Conservation (phyloP, 805 yeast species). For the Metschnikowia kunwiensis region DNA sequence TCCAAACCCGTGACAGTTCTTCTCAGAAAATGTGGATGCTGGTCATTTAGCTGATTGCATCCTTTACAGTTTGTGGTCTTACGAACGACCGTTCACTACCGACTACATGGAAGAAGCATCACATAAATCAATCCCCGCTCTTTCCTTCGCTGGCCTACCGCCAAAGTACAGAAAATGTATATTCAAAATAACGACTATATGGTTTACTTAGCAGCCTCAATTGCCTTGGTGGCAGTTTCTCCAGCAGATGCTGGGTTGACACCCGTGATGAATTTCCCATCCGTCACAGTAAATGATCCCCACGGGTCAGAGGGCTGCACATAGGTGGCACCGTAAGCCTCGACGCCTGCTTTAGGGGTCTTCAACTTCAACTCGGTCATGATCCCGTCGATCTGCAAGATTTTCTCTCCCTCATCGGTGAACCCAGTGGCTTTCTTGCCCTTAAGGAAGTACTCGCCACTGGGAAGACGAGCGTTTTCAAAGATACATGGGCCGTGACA, state of each 20-base stretch:
- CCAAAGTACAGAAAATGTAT: too few relatives aligned
- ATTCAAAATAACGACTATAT: too few relatives aligned
- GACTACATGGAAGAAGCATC: too few relatives aligned
- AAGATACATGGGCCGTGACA: constrained; percentile 69
- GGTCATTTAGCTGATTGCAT: too few relatives aligned
- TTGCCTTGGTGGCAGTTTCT: constrained; percentile 44
- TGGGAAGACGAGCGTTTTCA: constrained; percentile 37
- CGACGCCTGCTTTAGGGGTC: constrained; percentile 39
- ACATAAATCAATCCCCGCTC: too few relatives aligned
- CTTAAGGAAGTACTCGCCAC: constrained; percentile 44
- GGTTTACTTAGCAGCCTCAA: too few relatives aligned
- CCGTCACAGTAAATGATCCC: constrained; percentile 49
- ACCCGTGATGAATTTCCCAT: constrained; percentile 63
- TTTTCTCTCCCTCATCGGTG: constrained; percentile 51
- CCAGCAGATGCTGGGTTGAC: constrained; percentile 59
- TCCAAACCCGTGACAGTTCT: too few relatives aligned
- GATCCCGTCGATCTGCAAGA: constrained; percentile 20
- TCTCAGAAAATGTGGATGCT: too few relatives aligned
- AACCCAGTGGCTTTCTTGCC: constrained; percentile 62
- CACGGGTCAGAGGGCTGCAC: constrained; percentile 49
- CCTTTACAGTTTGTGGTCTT: too few relatives aligned
- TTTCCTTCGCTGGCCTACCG: too few relatives aligned
- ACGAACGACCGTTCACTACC: too few relatives aligned
- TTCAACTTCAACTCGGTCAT: constrained; percentile 25
- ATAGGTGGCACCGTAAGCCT: constrained; percentile 39